Evolutionary conservation across 2,329 filamentous ascomycete genomes (phyloP).

Genomic region (Cadophora sp.): DNA sequence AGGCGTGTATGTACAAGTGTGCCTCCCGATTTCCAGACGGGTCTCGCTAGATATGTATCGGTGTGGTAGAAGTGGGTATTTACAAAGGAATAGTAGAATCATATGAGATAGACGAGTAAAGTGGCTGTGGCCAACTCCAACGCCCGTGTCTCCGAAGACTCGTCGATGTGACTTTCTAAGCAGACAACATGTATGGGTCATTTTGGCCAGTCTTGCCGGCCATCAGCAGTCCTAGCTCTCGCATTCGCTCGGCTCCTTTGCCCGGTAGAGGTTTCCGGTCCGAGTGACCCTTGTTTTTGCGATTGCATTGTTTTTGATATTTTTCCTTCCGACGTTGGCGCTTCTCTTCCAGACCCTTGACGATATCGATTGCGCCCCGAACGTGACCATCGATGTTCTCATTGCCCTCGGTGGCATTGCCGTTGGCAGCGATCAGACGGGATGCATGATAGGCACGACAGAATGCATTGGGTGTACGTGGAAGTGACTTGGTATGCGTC

Average conservation of each 20-base stretch:
- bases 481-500: conserved; percentile 85
- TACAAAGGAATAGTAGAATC: conserved; percentile 34
- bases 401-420: conserved; percentile 46
- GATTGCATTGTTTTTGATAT: conserved; percentile 87
- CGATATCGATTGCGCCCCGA: conserved; percentile 95
- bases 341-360: conserved; percentile 95
- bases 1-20: conserved; percentile 20
- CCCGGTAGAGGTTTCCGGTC: conserved; percentile 77
- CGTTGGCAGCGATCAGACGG: conserved; percentile 51
- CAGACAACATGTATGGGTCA: conserved; percentile 73
- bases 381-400: conserved; percentile 65
- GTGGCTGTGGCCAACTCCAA: conserved; percentile 28
- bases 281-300: conserved; percentile 70
- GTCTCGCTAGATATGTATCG: conserved; percentile 7
- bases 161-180: conserved; percentile 52
- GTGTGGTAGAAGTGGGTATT: conserved; percentile 32
- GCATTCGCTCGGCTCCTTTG: conserved; percentile 91
- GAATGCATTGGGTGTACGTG: conserved; percentile 77
- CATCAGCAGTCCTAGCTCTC: conserved; percentile 87
- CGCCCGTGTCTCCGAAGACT: conserved; percentile 36
- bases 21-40: not conserved
- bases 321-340: conserved; percentile 93
- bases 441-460: conserved; percentile 54
- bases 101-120: conserved; percentile 27
- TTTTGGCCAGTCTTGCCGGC: conserved; percentile 77